A percentile compares a stretch with the other conserved stretches of the same genome.
Evolutionary conservation across 2,329 filamentous ascomycete species (phyloP).

Genomic region (Lasiodiplodia sp.): DNA sequence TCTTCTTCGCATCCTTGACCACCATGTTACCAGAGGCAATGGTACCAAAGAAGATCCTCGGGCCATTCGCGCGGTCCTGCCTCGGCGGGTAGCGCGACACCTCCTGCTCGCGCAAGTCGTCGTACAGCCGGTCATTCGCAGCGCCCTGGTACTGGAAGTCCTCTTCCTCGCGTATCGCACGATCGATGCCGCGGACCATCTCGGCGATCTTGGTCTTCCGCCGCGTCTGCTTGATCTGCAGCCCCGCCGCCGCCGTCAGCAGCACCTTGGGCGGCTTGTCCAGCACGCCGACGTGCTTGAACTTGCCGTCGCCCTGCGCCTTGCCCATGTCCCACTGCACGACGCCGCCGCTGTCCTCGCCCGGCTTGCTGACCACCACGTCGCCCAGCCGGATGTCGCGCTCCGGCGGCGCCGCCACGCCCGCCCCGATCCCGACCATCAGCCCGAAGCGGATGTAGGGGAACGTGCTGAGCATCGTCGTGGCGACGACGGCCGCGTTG

Average conservation of each 20-base stretch:
- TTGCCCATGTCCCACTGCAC: constrained; percentile 38
- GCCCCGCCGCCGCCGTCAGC: background rate
- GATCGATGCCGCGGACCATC: background rate
- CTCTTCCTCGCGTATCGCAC: background rate
- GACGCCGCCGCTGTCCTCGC: constrained; percentile 33
- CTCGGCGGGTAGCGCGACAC: too few relatives aligned
- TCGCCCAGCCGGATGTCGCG: constrained; percentile 40
- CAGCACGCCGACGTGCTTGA: constrained; percentile 34
- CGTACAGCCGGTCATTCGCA: background rate
- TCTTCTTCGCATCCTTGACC: background rate
- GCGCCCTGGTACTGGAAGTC: constrained; percentile 13
- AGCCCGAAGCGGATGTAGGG: constrained; percentile 33
- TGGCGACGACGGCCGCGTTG: background rate
- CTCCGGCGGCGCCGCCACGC: too few relatives aligned
- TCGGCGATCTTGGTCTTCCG: background rate
- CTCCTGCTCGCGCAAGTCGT: background rate
- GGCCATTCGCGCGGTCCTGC: background rate
- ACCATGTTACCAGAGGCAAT: background rate
- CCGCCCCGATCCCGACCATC: constrained; percentile 39
- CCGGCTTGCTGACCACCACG: constrained; percentile 38
- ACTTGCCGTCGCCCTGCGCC: constrained; percentile 9
- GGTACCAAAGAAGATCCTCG: background rate
- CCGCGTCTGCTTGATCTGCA: background rate
- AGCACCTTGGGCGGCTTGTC: constrained; percentile 24
- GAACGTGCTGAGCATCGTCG: constrained; percentile 28